A percentile compares a stretch with the other conserved stretches of the same genome.
These are phyloP conservation scores for Leccinellum luteum DNA, from an alignment of 768 basidiomycete species.

Conservation along the genomic window DNA sequence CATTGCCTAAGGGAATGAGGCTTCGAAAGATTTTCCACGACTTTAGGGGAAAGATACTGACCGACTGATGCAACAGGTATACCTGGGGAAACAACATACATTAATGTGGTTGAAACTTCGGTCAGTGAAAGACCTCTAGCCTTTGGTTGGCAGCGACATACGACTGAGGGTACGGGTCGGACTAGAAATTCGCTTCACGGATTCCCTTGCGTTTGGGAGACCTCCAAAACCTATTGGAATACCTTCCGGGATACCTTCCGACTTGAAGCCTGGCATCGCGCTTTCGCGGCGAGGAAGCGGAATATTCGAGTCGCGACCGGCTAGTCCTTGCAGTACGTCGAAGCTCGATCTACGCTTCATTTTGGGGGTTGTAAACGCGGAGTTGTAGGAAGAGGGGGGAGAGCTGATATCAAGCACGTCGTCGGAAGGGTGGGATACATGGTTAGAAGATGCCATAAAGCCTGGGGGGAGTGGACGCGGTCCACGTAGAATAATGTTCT, in stretches of 20 bases:
- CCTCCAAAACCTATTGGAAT: slow-evolving; percentile 58
- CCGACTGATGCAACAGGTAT: slow-evolving; percentile 79
- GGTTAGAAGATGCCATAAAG: slow-evolving; percentile 40
- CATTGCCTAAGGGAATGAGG: slow-evolving; percentile 58
- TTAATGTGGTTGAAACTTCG: slow-evolving; percentile 20
- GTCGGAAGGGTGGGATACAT: slow-evolving; percentile 34
- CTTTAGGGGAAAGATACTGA: slow-evolving; percentile 36
- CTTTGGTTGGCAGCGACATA: slow-evolving; percentile 42
- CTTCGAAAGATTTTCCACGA: slow-evolving; percentile 16
- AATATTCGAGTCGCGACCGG: slow-evolving; percentile 73
- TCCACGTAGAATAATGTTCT: slow-evolving; percentile 63
- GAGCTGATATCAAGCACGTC: slow-evolving; percentile 34
- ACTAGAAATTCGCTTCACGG: slow-evolving; percentile 57
- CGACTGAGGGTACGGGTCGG: slow-evolving; percentile 79
- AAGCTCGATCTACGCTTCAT: slow-evolving; percentile 65
- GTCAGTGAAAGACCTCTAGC: slow-evolving; percentile 20
- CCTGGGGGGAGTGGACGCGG: slow-evolving; percentile 55
- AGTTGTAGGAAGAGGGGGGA: slow-evolving; percentile 33
- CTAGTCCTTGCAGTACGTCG: slow-evolving; percentile 66
- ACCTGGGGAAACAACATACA: slow-evolving; percentile 42
- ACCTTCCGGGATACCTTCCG: slow-evolving; percentile 69
- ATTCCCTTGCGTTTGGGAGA: slow-evolving; percentile 36
- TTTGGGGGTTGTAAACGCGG: slow-evolving; percentile 41
- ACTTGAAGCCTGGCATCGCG: slow-evolving; percentile 33
- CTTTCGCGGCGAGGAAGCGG: slow-evolving; percentile 64